Evolutionary conservation across 108 stramenopile genomes (phyloP).

Genomic region (Cyclostephanos tholiformis): DNA sequence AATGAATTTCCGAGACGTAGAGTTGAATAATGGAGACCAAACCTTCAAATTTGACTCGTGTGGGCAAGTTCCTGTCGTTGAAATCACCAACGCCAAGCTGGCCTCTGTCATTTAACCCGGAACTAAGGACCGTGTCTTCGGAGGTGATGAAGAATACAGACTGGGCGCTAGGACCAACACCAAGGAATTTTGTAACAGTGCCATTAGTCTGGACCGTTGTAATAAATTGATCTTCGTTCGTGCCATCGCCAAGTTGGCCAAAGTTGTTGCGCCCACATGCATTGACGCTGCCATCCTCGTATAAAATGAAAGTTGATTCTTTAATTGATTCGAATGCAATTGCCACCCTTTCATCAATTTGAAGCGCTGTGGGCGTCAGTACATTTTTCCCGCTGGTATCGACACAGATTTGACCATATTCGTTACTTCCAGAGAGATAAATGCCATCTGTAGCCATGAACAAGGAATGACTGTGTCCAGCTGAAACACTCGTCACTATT

Average conservation of each 20-base stretch:
- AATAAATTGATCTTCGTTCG: conserved; percentile 20
- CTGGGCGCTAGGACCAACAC: conserved; percentile 27
- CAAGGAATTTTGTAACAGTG: conserved; percentile 12
- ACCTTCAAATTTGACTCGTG: conserved; percentile 3
- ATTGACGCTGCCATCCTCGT: conserved; percentile 38
- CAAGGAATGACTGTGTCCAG: conserved; percentile 44
- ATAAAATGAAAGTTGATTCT: conserved; percentile 34
- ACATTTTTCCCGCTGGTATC: conserved; percentile 25
- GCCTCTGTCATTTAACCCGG: conserved; percentile 9
- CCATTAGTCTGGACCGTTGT: conserved; percentile 3
- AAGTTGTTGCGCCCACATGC: conserved; percentile 50
- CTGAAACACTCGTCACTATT: conserved; percentile 31
- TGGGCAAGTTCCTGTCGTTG: conserved; percentile 1
- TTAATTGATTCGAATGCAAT: conserved; percentile 21
- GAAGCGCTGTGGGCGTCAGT: conserved; percentile 9
- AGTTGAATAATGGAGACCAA: neutral
- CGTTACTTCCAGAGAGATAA: conserved; percentile 46
- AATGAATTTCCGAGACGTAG: conserved; percentile 3
- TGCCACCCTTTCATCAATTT: conserved; percentile 11
- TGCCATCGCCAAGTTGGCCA: conserved; percentile 40
- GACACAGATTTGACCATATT: conserved; percentile 47
- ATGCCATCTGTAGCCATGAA: conserved; percentile 31
- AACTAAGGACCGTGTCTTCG: conserved; percentile 1
- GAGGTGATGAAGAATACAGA: conserved; percentile 26
- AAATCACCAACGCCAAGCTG: conserved; percentile 9